Evolutionary conservation across 495 filamentous ascomycete species (phyloP), one percentile per base, ranked within the genome.

Genomic region (Penicillium daleae): DNA sequence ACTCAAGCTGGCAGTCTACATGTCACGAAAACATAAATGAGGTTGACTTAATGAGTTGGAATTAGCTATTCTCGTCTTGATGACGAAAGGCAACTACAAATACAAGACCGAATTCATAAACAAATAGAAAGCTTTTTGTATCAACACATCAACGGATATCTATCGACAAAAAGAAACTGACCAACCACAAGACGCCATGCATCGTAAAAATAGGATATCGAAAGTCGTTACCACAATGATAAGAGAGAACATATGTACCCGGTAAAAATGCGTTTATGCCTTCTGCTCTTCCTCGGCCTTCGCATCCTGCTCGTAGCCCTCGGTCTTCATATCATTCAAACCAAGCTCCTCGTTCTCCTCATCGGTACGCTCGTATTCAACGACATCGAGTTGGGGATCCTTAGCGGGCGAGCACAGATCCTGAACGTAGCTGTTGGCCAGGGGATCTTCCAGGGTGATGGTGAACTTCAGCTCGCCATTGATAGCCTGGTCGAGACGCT

Each of bases 321-420:
- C 92, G 0, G 88, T 89, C 82, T 93, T 96, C 87, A 99, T 98
- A 69, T 98, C 94, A 42, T 75, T 85, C 65, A 98, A 77, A 0
- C 95, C 95, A 22, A 99, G 79, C 35, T 97, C 89, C 65, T 98
- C 96, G 72, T 95, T 89, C 73, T 98, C 96, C 74, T 97, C 89
- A 0, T 87, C 86, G 1, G 93, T 96, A 62, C 95, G 83, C 50
- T 89, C 86, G 71, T 98, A 97, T 37, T 97, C 93, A 73, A 92
- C 92, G 4, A 85, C 83, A 21, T 79, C 85, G 67, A 99, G 85
- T 80, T 97, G 89, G 12, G 86, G 85, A 68, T 99, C 95, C 15
- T 85, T 83, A 57, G 89, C 86, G 35, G 86, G 83, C 21, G 87
- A 80, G 55, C 85, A 87, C 40, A 94, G 78, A 72, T 92, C 95